phyloP scores from a whole-genome alignment of 1,284 basidiomycete species.

The Trichosporon coremiiforme region DNA sequence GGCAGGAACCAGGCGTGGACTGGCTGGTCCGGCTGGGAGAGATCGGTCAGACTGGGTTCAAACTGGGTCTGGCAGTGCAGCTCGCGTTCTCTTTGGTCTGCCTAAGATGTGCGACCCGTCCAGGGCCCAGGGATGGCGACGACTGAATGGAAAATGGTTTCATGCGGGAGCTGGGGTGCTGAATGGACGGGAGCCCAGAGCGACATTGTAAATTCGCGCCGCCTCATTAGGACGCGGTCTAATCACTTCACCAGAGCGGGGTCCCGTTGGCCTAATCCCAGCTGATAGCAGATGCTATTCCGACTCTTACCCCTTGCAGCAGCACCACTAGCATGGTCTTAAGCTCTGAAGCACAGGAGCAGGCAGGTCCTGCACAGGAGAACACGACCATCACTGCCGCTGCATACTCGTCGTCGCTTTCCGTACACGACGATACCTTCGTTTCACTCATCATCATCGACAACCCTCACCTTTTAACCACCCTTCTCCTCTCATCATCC shows the following conservation, averaged over 20 bases:
- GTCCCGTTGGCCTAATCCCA: background rate
- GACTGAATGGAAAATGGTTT: slow-evolving; percentile 16
- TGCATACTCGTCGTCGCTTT: background rate
- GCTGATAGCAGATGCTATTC: background rate
- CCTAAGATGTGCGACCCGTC: slow-evolving; percentile 1
- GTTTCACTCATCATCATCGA: slow-evolving; percentile 1
- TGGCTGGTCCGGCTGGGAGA: too few species aligned
- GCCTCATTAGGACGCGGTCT: background rate
- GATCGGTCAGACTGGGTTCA: too few species aligned
- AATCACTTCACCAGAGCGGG: background rate
- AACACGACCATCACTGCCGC: background rate
- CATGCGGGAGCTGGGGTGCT: slow-evolving; percentile 12
- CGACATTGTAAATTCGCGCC: background rate
- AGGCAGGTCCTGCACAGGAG: background rate
- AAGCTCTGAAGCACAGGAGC: slow-evolving; percentile 10
- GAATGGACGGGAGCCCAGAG: slow-evolving; percentile 16
- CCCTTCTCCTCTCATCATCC: background rate
- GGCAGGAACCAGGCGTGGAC: background rate
- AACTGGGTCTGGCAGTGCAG: background rate
- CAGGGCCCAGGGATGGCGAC: slow-evolving; percentile 4
- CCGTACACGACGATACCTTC: slow-evolving; percentile 16
- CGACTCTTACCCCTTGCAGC: slow-evolving; percentile 12
- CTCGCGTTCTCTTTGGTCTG: background rate
- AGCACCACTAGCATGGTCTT: background rate
- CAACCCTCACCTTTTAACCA: background rate